phyloP scores from a whole-genome alignment of 2,329 filamentous ascomycete genomes.

The Verticillium klebahnii region DNA sequence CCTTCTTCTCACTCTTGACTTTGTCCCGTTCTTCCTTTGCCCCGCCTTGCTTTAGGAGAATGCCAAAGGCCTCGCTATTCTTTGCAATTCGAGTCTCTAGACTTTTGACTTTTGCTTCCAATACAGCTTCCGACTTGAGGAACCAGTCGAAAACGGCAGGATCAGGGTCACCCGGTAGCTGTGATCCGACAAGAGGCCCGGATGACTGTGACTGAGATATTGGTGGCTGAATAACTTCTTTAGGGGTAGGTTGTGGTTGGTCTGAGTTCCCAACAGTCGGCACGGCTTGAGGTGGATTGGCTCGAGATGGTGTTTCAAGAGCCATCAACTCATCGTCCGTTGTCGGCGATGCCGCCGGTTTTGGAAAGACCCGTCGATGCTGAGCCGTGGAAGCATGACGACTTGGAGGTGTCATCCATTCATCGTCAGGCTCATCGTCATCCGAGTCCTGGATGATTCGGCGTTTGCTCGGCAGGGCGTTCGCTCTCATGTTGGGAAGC shows the following conservation, averaged over 20 bases:
- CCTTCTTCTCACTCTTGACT: slow-evolving; percentile 46
- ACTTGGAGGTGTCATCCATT: slow-evolving; percentile 39
- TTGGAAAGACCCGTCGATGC: not conserved
- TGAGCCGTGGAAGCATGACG: slow-evolving; percentile 19
- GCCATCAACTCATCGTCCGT: slow-evolving; percentile 11
- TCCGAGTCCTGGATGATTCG: slow-evolving; percentile 52
- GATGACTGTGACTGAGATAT: slow-evolving; percentile 5
- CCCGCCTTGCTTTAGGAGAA: slow-evolving; percentile 41
- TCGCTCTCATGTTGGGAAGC: not conserved
- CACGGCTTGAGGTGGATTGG: not conserved
- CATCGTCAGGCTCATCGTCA: slow-evolving; percentile 50
- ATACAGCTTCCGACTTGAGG: slow-evolving; percentile 19
- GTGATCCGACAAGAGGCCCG: not conserved
- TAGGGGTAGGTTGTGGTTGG: not conserved
- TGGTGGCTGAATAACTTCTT: not conserved
- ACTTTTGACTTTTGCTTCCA: slow-evolving; percentile 30
- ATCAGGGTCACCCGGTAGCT: not conserved
- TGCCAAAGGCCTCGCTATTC: slow-evolving; percentile 43
- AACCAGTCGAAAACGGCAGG: slow-evolving; percentile 15
- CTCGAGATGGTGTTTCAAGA: slow-evolving; percentile 8
- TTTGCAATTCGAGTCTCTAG: slow-evolving; percentile 38
- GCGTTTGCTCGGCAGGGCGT: slow-evolving; percentile 4
- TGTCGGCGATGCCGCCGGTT: not conserved
- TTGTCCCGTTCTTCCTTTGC: slow-evolving; percentile 38
- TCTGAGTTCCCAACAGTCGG: not conserved